Percentiles rank a stretch among this genome's conserved stretches.
Evolutionary conservation across 352 stramenopile genomes (phyloP).

Genomic region (Pythium phragmiticola): DNA sequence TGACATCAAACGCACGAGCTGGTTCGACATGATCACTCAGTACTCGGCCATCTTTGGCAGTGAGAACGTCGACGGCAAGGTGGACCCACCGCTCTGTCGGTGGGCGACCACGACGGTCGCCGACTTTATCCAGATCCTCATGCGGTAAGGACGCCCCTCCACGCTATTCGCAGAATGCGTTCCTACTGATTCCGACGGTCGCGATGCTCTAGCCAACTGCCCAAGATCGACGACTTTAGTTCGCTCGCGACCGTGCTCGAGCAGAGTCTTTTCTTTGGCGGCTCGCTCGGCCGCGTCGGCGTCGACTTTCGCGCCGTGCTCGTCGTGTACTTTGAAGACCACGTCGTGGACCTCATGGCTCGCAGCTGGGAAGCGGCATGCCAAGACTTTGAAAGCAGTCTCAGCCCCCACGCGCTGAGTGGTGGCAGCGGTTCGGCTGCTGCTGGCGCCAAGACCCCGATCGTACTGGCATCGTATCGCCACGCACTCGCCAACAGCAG

Average conservation of each 20-base stretch:
- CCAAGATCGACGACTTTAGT: conserved; percentile 83
- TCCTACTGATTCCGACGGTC: background rate
- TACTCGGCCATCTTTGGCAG: conserved; percentile 90
- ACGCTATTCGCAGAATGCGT: background rate
- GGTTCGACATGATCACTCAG: conserved; percentile 91
- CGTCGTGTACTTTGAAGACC: conserved; percentile 81
- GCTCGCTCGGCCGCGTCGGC: conserved; percentile 74
- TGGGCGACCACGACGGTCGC: conserved; percentile 81
- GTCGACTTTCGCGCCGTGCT: conserved; percentile 82
- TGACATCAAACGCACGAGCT: conserved; percentile 86
- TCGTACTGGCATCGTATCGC: conserved; percentile 74
- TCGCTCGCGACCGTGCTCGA: conserved; percentile 78
- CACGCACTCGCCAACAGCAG: conserved; percentile 24
- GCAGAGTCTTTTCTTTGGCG: conserved; percentile 84
- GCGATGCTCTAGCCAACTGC: conserved; percentile 52
- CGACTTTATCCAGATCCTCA: conserved; percentile 79
- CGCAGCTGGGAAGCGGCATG: conserved; percentile 55
- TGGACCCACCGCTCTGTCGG: conserved; percentile 74
- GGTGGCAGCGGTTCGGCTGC: conserved; percentile 20
- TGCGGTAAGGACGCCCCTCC: conserved; percentile 43
- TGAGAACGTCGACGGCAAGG: conserved; percentile 76
- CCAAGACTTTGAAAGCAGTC: conserved; percentile 60
- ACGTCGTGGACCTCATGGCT: conserved; percentile 68
- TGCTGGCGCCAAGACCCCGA: conserved; percentile 50
- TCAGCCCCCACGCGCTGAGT: conserved; percentile 42